Evolutionary conservation across 179 eudicot genomes (phyloP).

Genomic region (Silene coronaria): DNA sequence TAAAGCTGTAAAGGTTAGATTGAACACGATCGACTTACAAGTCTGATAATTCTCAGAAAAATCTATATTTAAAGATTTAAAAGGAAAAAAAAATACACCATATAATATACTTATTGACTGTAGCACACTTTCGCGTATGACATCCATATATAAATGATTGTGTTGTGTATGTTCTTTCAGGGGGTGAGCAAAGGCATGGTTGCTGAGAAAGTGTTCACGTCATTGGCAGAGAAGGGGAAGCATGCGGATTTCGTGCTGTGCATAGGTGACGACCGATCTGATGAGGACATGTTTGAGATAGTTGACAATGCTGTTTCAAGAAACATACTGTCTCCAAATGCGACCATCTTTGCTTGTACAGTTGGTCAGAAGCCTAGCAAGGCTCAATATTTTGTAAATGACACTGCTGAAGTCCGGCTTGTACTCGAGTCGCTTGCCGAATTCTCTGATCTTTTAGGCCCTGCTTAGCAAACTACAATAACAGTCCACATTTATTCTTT

Average conservation of each 20-base stretch:
- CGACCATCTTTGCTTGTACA: slow-evolving; percentile 70
- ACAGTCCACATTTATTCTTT: slow-evolving; percentile 6
- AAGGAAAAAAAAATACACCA: no score
- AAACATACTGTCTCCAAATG: slow-evolving; percentile 43
- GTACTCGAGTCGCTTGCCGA: slow-evolving; percentile 76
- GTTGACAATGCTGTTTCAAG: slow-evolving; percentile 50
- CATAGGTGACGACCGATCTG: slow-evolving; percentile 83
- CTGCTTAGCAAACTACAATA: slow-evolving; percentile 32
- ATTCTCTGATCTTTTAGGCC: slow-evolving; percentile 41
- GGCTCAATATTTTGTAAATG: slow-evolving; percentile 78
- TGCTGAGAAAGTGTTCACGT: slow-evolving; percentile 59
- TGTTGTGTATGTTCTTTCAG: slow-evolving; percentile 27
- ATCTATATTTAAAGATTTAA: no score
- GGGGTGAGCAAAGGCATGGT: slow-evolving; percentile 74
- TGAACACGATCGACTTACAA: no score
- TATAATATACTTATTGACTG: no score
- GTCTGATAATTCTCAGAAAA: no score
- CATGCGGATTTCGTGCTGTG: slow-evolving; percentile 79
- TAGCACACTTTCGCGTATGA: neutral
- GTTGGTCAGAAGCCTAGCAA: slow-evolving; percentile 93
- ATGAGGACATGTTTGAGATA: slow-evolving; percentile 87
- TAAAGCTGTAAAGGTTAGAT: no score
- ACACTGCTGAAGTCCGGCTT: slow-evolving; percentile 54
- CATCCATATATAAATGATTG: neutral
- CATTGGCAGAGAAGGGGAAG: slow-evolving; percentile 57